Percentiles rank a stretch among this genome's conserved stretches.
phyloP scores from a whole-genome alignment of 768 basidiomycete genomes.

The Hemileccinum impolitum region DNA sequence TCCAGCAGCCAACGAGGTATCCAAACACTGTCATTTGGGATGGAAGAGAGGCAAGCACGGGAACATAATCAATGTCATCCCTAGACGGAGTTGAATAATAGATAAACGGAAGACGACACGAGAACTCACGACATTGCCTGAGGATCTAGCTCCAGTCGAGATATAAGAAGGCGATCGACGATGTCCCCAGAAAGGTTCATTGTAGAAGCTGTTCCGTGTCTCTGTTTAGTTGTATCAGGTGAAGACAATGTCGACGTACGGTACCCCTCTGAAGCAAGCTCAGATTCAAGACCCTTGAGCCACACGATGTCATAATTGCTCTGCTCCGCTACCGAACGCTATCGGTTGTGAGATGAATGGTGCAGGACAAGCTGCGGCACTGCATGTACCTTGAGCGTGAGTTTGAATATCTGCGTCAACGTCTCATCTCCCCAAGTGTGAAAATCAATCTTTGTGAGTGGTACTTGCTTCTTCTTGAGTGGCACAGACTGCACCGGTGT shows the following conservation, averaged over 20 bases:
- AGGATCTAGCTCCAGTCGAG: slow-evolving; percentile 79
- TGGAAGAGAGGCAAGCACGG: slow-evolving; percentile 75
- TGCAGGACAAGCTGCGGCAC: background rate
- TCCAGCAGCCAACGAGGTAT: slow-evolving; percentile 91
- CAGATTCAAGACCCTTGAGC: slow-evolving; percentile 73
- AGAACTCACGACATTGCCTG: slow-evolving; percentile 60
- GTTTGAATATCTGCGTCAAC: slow-evolving; percentile 64
- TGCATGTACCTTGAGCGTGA: slow-evolving; percentile 71
- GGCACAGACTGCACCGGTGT: slow-evolving; percentile 34
- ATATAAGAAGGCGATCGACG: slow-evolving; percentile 76
- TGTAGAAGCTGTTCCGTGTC: slow-evolving; percentile 29
- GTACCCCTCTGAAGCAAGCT: slow-evolving; percentile 59
- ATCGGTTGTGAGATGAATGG: slow-evolving; percentile 12
- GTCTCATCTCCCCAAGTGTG: slow-evolving; percentile 72
- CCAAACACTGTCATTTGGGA: slow-evolving; percentile 79
- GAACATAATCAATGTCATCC: slow-evolving; percentile 70
- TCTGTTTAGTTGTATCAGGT: background rate
- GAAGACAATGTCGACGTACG: slow-evolving; percentile 29
- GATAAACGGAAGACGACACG: slow-evolving; percentile 4
- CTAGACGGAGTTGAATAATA: slow-evolving; percentile 32
- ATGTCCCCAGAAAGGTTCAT: slow-evolving; percentile 53
- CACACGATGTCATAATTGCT: slow-evolving; percentile 72
- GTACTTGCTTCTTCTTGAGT: slow-evolving; percentile 47
- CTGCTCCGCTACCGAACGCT: slow-evolving; percentile 58
- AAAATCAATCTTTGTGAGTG: slow-evolving; percentile 47